A percentile compares a stretch with the other conserved stretches of the same genome.
Conservation (phyloP, 148 eudicot genomes). For the Vaccinium macrocarpon region DNA sequence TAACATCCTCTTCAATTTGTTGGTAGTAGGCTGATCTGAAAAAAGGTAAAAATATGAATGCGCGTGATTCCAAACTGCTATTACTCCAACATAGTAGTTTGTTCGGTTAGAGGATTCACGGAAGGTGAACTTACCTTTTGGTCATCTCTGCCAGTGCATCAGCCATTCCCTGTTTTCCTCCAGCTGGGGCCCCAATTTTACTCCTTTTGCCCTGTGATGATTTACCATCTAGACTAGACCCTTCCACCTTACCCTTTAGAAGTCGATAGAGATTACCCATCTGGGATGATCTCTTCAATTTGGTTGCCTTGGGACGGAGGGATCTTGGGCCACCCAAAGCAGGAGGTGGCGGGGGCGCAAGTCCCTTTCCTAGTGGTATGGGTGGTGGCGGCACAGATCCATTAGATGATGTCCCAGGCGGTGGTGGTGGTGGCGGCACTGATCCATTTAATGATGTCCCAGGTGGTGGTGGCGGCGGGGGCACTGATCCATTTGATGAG, state of each 20-base stretch:
- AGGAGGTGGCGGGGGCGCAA: constrained; percentile 75
- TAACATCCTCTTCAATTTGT: constrained; percentile 92
- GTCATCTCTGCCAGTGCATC: constrained; percentile 99
- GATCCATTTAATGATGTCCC: constrained; percentile 16
- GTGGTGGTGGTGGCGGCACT: constrained; percentile 24
- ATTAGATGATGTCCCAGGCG: constrained; percentile 33
- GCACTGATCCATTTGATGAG: not conserved
- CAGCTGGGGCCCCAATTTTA: constrained; percentile 41
- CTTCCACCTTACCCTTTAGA: constrained; percentile 93
- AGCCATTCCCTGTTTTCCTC: constrained; percentile 91
- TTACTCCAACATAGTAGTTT: not conserved
- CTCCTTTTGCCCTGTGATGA: constrained; percentile 51
- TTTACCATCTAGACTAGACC: constrained; percentile 59
- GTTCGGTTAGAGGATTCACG: not conserved
- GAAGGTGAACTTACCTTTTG: constrained; percentile 51
- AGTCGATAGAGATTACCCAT: constrained; percentile 80
- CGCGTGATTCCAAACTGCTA: not conserved
- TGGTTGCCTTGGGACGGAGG: constrained; percentile 63
- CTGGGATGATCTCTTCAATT: constrained; percentile 84
- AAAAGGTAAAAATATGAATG: not conserved
- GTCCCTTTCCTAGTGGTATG: constrained; percentile 37
- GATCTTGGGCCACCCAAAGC: constrained; percentile 44
- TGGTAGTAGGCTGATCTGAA: constrained; percentile 80
- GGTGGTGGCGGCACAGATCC: constrained; percentile 45
- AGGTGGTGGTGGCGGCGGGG: constrained; percentile 49